Evolutionary conservation across 1,284 basidiomycete species (phyloP), one percentile per base, ranked within the genome.

Genomic region (Trametes polyzona): DNA sequence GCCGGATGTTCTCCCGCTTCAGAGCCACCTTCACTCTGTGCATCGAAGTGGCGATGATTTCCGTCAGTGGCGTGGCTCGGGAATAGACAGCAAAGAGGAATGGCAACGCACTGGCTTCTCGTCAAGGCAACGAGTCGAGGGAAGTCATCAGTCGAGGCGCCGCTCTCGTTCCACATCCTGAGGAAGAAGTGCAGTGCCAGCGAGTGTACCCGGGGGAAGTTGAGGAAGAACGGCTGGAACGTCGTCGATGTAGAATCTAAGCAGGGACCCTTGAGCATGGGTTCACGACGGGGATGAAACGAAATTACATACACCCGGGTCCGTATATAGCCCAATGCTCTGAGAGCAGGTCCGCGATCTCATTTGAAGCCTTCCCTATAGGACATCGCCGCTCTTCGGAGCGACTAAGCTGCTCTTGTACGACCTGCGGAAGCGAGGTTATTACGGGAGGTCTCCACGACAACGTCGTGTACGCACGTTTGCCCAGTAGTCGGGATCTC

Each of bases 111-210:
- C 86, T 98, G 95, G 78, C 92, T 95, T 44, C 88, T 86, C 36
- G 93, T 90, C 21, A 98, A 76, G 14, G 90, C 91, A 44, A 86
- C 83, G 9, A 98, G 86, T 14, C 95, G 86, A 33, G 83, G 78
- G 67, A 97, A 96, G 71, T 97, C 94, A 27, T 80, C 86, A 8
- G 74, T 72, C 9, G 89, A 87, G 1, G 96, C 93, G 32, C 91
- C 90, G 62, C 92, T 94, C 73, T 98, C 95, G 66, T 83, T 87
- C 95, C 95, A 98, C 89, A 98, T 96, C 59, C 93, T 84, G 26
- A 95, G 75, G 77, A 97, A 97, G 78, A 98, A 97, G 54, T 86
- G 86, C 26, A 92, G 85, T 1, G 92, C 91, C 4, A 96, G 77
- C 6, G 83, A 78, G 73, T 98, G 96, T 10, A 96, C 87, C 57